These are phyloP conservation scores for Aspergillus hortae DNA, from an alignment of 2,329 filamentous ascomycete species.

Conservation along the genomic window DNA sequence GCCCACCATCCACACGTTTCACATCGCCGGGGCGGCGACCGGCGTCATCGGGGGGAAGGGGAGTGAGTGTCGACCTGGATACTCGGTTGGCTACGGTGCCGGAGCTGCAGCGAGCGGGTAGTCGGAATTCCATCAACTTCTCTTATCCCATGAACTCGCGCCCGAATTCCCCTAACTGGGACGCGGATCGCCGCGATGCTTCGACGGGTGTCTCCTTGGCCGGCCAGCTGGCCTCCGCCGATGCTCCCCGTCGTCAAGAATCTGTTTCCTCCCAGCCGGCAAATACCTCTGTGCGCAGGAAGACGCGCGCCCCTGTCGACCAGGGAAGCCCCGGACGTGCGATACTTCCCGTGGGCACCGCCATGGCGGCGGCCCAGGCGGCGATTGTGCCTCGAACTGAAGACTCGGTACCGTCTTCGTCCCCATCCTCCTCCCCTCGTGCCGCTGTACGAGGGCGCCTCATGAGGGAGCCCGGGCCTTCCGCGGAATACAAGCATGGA, in stretches of 20 bases:
- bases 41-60: slow-evolving; percentile 28
- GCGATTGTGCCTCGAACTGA: slow-evolving; percentile 17
- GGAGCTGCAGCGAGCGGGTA: slow-evolving; percentile 38
- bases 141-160: slow-evolving; percentile 44
- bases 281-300: slow-evolving; percentile 27
- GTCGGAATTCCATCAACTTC: slow-evolving; percentile 47
- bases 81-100: slow-evolving; percentile 26
- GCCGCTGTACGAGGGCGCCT: not conserved
- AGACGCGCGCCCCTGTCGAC: slow-evolving; percentile 18
- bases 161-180: slow-evolving; percentile 37
- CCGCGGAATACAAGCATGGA: not conserved
- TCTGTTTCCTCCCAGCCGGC: slow-evolving; percentile 18
- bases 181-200: slow-evolving; percentile 13
- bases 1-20: slow-evolving; percentile 44
- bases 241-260: slow-evolving; percentile 22
- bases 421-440: not conserved
- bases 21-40: slow-evolving; percentile 41
- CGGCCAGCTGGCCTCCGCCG: slow-evolving; percentile 21
- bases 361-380: slow-evolving; percentile 29
- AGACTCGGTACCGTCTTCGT: not conserved
- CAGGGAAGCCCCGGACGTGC: slow-evolving; percentile 25
- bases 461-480: not conserved
- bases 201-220: slow-evolving; percentile 13
- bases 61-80: slow-evolving; percentile 38
- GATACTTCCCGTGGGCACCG: slow-evolving; percentile 23